Base-by-base conservation (phyloP, 257 asterid genomes). In the Solanum ahanhuiri region DNA sequence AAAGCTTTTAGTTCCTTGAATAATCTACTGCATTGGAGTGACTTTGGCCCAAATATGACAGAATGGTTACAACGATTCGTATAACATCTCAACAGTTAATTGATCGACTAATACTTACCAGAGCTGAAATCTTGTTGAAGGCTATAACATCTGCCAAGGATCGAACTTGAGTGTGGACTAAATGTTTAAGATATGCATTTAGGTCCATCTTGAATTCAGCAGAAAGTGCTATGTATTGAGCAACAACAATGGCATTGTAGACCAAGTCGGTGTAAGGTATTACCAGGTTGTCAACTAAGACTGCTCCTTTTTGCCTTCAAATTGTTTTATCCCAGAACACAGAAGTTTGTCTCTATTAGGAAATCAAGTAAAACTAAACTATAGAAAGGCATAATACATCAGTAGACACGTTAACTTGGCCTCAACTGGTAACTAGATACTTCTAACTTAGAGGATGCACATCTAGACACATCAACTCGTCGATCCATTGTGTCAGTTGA, bases 161-260 rank as follows among this genome's bases (percentile, higher is more conserved):
- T 45, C 92, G 85, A 64, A 92, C 92, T 0, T 89, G 90, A 34
- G 92, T 89, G 82, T 83, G 48, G 60, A 87, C 81, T 41, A 91
- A 88, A n/a, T 84, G 69, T 63, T 89, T 79, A 14, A 92, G 69
- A 86, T 92, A 92, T 57, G 85, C 58, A 85, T 92, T 91, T 41
- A 92, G 28, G 4, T 89, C 88, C 12, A 81, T 77, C 83, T 92
- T 90, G 89, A 92, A 92, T 54, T 92, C 92, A 18, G 87, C 90
- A 22, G 14, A 3, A 89, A 88, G 34, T n/a, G 72, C 84, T 7
- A 35, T 75, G 0, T 0, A 15, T 82, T 88, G 88, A 5, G 81
- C 89, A 45, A 39, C 87, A 15, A 6, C 2, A 63, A 48, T 37
- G 23, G 66, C 14, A 37, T 15, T 12, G 54, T 77, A 45, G 12